phyloP scores from a whole-genome alignment of 139 green algal species.

The Yamagishiella unicocca region DNA sequence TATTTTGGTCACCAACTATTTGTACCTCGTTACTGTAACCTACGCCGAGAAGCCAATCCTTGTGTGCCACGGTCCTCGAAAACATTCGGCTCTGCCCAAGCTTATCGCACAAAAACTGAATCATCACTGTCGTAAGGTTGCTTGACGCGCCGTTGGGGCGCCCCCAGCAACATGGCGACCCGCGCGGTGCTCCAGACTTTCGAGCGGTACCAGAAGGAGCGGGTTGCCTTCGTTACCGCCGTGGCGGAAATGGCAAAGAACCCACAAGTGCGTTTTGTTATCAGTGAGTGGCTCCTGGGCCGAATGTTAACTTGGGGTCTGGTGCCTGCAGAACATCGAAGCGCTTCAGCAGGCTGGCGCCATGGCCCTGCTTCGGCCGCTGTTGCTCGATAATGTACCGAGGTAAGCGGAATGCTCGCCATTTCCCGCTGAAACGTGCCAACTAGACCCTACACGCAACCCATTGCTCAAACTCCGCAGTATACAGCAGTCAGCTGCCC shows the following conservation, averaged over 20 bases:
- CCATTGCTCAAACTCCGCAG: conserved; percentile 54
- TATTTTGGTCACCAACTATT: no score
- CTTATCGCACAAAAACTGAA: no score
- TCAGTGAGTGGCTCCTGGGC: background rate
- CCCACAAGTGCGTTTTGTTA: conserved; percentile 63
- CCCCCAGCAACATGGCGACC: conserved; percentile 68
- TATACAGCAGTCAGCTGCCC: conserved; percentile 90
- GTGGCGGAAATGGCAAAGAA: conserved; percentile 88
- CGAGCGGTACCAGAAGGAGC: conserved; percentile 89
- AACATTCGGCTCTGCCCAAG: no score
- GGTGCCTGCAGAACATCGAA: conserved; percentile 84
- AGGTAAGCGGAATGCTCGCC: conserved; percentile 58
- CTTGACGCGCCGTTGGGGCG: background rate
- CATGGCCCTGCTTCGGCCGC: conserved; percentile 83
- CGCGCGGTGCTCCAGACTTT: conserved; percentile 85
- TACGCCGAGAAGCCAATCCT: no score
- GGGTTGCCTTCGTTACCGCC: conserved; percentile 85
- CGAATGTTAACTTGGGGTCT: background rate
- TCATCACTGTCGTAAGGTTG: no score
- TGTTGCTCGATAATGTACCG: conserved; percentile 90
- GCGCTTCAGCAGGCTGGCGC: conserved; percentile 85
- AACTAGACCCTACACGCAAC: background rate
- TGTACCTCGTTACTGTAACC: no score
- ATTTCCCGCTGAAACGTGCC: no score
- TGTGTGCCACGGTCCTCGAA: no score